These are phyloP conservation scores for Leccinum laetum DNA, from an alignment of 1,284 basidiomycete genomes.

Conservation along the genomic window DNA sequence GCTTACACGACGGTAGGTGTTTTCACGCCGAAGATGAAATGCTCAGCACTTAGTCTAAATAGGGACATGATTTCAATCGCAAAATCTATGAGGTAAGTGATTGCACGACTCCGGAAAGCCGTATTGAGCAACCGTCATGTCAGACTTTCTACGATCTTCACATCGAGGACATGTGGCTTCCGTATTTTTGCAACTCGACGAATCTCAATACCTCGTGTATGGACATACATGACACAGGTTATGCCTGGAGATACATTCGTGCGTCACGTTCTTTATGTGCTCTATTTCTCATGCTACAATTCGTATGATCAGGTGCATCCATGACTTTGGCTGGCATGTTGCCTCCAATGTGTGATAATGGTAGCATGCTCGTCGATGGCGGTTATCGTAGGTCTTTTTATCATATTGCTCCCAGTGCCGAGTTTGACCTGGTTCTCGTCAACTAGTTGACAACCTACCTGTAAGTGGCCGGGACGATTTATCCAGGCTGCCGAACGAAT, in stretches of 20 bases:
- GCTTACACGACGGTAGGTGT: conserved; percentile 91
- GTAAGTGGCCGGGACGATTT: conserved; percentile 39
- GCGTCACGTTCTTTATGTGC: conserved; percentile 26
- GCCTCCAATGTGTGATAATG: conserved; percentile 78
- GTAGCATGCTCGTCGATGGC: conserved; percentile 92
- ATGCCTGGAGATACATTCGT: conserved; percentile 91
- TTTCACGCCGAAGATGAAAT: conserved; percentile 22
- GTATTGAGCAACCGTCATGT: background rate
- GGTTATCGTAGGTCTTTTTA: conserved; percentile 74
- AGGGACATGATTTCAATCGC: conserved; percentile 93
- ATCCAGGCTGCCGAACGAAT: background rate
- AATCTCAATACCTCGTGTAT: conserved; percentile 97
- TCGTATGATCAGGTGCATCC: conserved; percentile 68
- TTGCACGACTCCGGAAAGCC: background rate
- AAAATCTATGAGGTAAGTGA: conserved; percentile 74
- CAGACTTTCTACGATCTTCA: conserved; percentile 91
- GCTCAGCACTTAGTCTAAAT: conserved; percentile 9
- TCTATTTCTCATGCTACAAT: background rate
- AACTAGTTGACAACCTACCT: conserved; percentile 86
- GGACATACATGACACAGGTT: conserved; percentile 97
- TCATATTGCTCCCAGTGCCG: background rate
- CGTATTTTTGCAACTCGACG: conserved; percentile 99
- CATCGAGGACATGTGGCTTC: conserved; percentile 99
- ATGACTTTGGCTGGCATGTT: conserved; percentile 89
- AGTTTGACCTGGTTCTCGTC: conserved; percentile 5